Evolutionary conservation across 306 rosid species (phyloP).

Genomic region (Ormosia semicastrata): DNA sequence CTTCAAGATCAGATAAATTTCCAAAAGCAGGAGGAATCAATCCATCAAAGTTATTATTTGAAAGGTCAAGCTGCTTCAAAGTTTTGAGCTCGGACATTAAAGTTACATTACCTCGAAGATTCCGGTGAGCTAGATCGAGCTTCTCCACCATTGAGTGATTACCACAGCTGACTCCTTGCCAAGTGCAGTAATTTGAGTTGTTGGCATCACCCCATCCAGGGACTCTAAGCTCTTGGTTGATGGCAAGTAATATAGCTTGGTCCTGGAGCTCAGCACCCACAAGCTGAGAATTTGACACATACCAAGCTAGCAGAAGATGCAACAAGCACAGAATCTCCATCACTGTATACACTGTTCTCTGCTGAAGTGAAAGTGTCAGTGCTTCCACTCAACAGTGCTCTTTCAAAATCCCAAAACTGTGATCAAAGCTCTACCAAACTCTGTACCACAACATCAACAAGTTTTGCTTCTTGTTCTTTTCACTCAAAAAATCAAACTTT

Average conservation of each 20-base stretch:
- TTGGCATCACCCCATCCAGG: constrained; percentile 78
- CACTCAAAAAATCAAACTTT: background rate
- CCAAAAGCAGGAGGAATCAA: constrained; percentile 69
- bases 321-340: constrained; percentile 54
- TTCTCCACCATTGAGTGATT: constrained; percentile 68
- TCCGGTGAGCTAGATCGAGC: constrained; percentile 75
- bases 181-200: constrained; percentile 69
- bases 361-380: constrained; percentile 20
- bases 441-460: constrained; percentile 25
- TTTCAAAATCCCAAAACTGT: constrained; percentile 17
- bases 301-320: constrained; percentile 55
- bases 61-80: constrained; percentile 84
- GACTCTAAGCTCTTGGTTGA: constrained; percentile 75
- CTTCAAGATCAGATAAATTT: constrained; percentile 71
- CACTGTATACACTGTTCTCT: constrained; percentile 17
- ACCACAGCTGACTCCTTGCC: constrained; percentile 81
- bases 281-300: constrained; percentile 41
- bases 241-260: constrained; percentile 55
- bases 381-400: constrained; percentile 33
- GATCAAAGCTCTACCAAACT: constrained; percentile 27
- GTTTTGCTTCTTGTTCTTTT: constrained; percentile 17
- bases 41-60: constrained; percentile 77
- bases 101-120: constrained; percentile 83
- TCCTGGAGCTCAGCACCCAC: constrained; percentile 65
- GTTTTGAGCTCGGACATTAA: constrained; percentile 78